phyloP scores from a whole-genome alignment of 805 yeast genomes.

The Nakazawaea ernobii region DNA sequence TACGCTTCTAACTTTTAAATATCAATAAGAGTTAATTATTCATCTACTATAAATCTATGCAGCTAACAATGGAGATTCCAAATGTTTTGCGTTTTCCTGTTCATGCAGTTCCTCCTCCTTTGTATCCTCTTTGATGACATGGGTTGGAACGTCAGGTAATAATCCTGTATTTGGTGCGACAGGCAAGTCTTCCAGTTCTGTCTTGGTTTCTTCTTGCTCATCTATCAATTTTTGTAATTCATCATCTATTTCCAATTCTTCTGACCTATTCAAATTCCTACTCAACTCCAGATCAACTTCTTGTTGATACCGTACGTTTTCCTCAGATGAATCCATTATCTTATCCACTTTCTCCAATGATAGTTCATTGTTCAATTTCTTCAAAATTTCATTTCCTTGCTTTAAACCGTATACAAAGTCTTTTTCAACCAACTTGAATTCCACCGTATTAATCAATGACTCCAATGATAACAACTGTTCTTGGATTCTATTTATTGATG shows the following conservation, averaged over 20 bases:
- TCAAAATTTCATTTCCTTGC: slow-evolving; percentile 75
- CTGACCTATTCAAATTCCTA: slow-evolving; percentile 32
- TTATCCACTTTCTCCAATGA: slow-evolving; percentile 72
- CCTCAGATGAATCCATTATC: slow-evolving; percentile 79
- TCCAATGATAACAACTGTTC: slow-evolving; percentile 78
- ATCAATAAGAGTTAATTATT: not conserved
- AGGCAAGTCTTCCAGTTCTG: slow-evolving; percentile 16
- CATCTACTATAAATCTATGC: slow-evolving; percentile 7
- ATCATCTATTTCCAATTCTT: slow-evolving; percentile 61
- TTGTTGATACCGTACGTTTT: slow-evolving; percentile 73
- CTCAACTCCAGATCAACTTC: slow-evolving; percentile 57
- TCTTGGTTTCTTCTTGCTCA: slow-evolving; percentile 28
- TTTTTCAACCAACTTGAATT: slow-evolving; percentile 82
- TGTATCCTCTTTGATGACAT: slow-evolving; percentile 14
- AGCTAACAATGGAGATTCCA: slow-evolving; percentile 16
- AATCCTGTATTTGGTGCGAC: slow-evolving; percentile 10
- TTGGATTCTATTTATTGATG: slow-evolving; percentile 62
- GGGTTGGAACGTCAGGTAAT: slow-evolving; percentile 15
- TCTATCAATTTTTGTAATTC: slow-evolving; percentile 48
- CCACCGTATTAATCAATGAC: slow-evolving; percentile 71
- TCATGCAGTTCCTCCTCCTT: slow-evolving; percentile 16
- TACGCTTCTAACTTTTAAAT: not conserved
- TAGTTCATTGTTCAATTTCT: slow-evolving; percentile 73
- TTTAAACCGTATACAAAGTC: slow-evolving; percentile 77
- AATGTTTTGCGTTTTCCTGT: slow-evolving; percentile 15